Percentiles rank a stretch among this genome's conserved stretches.
Conservation (phyloP, 345 rosid species). For the Arabidopsis arenosa region DNA sequence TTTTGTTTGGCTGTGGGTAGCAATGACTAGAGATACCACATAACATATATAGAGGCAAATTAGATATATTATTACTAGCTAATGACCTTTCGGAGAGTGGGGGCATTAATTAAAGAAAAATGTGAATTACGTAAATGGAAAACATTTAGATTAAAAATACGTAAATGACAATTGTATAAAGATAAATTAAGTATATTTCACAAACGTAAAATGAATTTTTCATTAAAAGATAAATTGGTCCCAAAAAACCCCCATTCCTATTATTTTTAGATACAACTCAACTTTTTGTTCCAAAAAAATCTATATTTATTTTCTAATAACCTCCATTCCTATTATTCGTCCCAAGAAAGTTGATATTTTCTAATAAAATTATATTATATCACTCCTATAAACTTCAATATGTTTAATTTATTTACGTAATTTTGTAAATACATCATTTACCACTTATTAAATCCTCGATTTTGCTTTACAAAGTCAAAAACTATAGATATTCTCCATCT, state of each 20-base stretch:
- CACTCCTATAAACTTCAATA: background rate
- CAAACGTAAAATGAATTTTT: background rate
- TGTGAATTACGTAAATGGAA: background rate
- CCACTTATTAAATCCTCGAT: background rate
- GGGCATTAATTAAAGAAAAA: background rate
- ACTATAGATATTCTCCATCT: background rate
- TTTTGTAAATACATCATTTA: background rate
- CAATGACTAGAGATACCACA: background rate
- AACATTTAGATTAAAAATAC: background rate
- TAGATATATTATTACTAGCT: background rate
- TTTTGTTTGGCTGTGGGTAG: conserved; percentile 2
- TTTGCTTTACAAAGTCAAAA: too few relatives aligned
- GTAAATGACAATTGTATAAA: background rate
- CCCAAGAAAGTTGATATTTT: too few relatives aligned
- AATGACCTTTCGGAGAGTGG: background rate
- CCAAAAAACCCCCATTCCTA: too few relatives aligned
- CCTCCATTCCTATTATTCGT: too few relatives aligned
- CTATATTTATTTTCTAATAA: too few relatives aligned
- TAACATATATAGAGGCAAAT: background rate
- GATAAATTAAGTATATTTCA: background rate
- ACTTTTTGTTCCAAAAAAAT: too few relatives aligned
- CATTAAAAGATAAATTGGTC: too few relatives aligned
- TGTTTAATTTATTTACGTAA: background rate
- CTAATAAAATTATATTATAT: too few relatives aligned
- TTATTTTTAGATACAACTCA: too few relatives aligned